Evolutionary conservation across 805 yeast genomes (phyloP).

Genomic region (Zygosaccharomyces lentus): DNA sequence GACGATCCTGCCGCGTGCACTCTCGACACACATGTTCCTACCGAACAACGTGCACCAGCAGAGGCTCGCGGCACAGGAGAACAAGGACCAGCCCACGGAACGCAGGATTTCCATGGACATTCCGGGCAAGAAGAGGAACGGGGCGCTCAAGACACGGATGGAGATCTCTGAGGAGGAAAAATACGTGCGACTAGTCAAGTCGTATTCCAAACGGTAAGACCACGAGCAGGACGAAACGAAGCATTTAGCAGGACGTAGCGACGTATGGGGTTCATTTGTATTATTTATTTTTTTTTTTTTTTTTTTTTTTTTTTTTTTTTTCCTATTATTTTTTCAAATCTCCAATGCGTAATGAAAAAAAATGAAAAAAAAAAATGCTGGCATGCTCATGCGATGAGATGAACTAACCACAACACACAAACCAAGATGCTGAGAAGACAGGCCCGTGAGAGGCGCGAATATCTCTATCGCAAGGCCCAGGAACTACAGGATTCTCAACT

Average conservation of each 20-base stretch:
- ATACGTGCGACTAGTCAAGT: constrained; percentile 11
- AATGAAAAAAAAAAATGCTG: constrained; percentile 6
- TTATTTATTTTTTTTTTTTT: neutral
- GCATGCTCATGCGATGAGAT: constrained; percentile 19
- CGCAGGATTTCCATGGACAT: constrained; percentile 34
- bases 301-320: constrained; percentile 1
- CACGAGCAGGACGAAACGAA: no score
- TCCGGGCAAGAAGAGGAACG: constrained; percentile 29
- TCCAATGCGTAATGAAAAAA: neutral
- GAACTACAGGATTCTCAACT: constrained; percentile 85
- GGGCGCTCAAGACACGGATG: constrained; percentile 31
- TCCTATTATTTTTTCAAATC: neutral
- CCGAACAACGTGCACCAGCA: constrained; percentile 42
- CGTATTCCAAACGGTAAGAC: constrained; percentile 13
- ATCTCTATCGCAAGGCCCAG: constrained; percentile 80
- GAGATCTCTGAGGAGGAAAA: constrained; percentile 33
- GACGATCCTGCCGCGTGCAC: constrained; percentile 54
- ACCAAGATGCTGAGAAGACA: constrained; percentile 70
- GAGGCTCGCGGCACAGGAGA: constrained; percentile 20
- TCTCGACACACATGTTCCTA: constrained; percentile 57
- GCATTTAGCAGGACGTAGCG: no score
- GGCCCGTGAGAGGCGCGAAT: constrained; percentile 95
- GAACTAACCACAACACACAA: constrained; percentile 3
- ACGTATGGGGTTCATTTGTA: no score
- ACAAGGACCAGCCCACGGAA: constrained; percentile 1